A percentile compares a stretch with the other conserved stretches of the same genome.
These are phyloP conservation scores for Syzygium syzygioides DNA, from an alignment of 441 rosid species.

Conservation along the genomic window DNA sequence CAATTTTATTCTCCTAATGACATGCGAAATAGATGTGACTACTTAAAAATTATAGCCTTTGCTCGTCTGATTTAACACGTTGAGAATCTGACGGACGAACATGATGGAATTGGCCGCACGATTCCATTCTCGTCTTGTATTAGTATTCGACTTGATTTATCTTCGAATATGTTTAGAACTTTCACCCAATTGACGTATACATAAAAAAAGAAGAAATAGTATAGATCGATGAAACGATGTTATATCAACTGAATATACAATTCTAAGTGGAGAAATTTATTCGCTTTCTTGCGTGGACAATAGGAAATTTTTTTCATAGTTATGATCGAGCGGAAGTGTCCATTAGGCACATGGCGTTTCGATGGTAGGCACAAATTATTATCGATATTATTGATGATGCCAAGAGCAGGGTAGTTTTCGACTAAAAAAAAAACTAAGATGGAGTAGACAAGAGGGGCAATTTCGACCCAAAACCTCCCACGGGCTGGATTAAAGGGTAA, in stretches of 20 bases:
- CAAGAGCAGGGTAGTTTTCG: background rate
- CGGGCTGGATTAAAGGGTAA: background rate
- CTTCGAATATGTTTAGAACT: background rate
- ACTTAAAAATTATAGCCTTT: no score
- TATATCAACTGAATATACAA: rapidly evolving
- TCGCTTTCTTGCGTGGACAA: rapidly evolving
- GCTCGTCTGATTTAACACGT: rapidly evolving
- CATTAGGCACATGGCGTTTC: rapidly evolving
- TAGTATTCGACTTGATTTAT: background rate
- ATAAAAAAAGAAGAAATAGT: background rate
- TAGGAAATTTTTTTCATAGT: background rate
- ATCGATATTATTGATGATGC: rapidly evolving
- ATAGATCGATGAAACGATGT: rapidly evolving
- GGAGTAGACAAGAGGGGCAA: background rate
- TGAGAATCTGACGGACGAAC: background rate
- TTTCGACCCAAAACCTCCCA: background rate
- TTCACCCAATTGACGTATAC: background rate
- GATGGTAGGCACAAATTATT: rapidly evolving
- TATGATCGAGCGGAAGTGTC: rapidly evolving
- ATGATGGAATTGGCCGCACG: no score
- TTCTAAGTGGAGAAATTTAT: background rate
- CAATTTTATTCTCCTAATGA: rapidly evolving
- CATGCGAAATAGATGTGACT: no score
- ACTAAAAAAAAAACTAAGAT: background rate
- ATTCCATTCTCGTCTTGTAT: background rate